Evolutionary conservation across 2,329 filamentous ascomycete genomes (phyloP), one percentile per base, ranked within the genome.

Genomic region (Onygenales sp.): DNA sequence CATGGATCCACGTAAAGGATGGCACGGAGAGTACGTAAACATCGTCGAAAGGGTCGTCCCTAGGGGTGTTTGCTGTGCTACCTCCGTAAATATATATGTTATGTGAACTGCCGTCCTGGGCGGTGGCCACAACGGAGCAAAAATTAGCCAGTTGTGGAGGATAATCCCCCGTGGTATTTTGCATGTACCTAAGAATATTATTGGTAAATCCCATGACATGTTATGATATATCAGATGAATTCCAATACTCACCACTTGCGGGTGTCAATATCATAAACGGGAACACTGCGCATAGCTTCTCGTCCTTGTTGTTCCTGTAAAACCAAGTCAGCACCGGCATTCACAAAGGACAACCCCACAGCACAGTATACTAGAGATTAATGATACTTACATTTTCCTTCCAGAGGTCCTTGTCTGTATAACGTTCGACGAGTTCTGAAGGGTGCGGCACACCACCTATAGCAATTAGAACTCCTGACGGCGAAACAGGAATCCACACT

Each of bases 401-500:
- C 36, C 52, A 32, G n/a, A n/a, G n/a, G n/a, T n/a, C n/a, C n/a
- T n/a, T n/a, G n/a, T n/a, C n/a, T n/a, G n/a, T n/a, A n/a, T n/a
- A n/a, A n/a, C n/a, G 54, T 8, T 31, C 13, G 14, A 56, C 59
- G 9, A 65, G 47, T 2, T 55, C 52, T 14, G 58, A 58, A 1
- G 67, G 63, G 10, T 68, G 45, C 0, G 62, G 56, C 4, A 68
- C 57, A 13, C 71, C 71, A 5, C 71, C 71, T 37, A 74, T 67
- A 2, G 65, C 66, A 6, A 74, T 62, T 2, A 74, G 55, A 2
- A 67, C 59, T 2, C 71, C 71, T 2, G 61, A 60, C 1, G 66
- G 60, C 1, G 68, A 67, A 0, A 71, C 66, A 5, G 71, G 71
- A 6, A 74, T 58, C 84, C 85, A 89, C 0, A 86, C 82, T 1